Evolutionary conservation across 108 stramenopile species (phyloP).

Genomic region (Fistulifera pelliculosa): DNA sequence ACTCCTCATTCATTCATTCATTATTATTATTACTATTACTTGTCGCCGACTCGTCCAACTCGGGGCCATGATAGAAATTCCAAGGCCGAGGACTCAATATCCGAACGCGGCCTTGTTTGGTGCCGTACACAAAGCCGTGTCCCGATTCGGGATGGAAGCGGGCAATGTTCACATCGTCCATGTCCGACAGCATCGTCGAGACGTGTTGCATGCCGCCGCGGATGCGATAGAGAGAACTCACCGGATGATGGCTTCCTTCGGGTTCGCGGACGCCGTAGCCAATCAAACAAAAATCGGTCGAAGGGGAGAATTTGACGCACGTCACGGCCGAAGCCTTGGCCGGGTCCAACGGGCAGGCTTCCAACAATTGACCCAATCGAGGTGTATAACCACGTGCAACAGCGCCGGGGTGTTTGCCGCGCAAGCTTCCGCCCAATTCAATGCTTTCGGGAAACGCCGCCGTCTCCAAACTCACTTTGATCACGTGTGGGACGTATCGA

Average conservation of each 20-base stretch:
- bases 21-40: no score
- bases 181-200: conserved; percentile 61
- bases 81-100: conserved; percentile 68
- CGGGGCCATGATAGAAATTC: conserved; percentile 59
- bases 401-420: conserved; percentile 3
- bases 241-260: conserved; percentile 51
- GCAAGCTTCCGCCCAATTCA: not conserved
- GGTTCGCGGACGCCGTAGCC: conserved; percentile 86
- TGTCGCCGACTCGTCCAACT: no score
- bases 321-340: conserved; percentile 81
- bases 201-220: conserved; percentile 63
- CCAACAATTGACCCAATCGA: conserved; percentile 61
- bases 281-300: conserved; percentile 84
- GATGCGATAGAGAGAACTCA: conserved; percentile 70
- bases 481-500: conserved; percentile 80
- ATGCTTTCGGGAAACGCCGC: conserved; percentile 21
- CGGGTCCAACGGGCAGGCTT: conserved; percentile 70
- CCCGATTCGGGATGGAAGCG: conserved; percentile 94
- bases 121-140: conserved; percentile 94
- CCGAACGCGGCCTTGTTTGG: conserved; percentile 88
- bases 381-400: conserved; percentile 48
- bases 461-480: conserved; percentile 65
- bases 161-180: conserved; percentile 96
- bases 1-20: no score
- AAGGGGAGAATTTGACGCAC: conserved; percentile 89